Evolutionary conservation across 1,139 yeast species (phyloP).

Genomic region (Debaryomyces sp.): DNA sequence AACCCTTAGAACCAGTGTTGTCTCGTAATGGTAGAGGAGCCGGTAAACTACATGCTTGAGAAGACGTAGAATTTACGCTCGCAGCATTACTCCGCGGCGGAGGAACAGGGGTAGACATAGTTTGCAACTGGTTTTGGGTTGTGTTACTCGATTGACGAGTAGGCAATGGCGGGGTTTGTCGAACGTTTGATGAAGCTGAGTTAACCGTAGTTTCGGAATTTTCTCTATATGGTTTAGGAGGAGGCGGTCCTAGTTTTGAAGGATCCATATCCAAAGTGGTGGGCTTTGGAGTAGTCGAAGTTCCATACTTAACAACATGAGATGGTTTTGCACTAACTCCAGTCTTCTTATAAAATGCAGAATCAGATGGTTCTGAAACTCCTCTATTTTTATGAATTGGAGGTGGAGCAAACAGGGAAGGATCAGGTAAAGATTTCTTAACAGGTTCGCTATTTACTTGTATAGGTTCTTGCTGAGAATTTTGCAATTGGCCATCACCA

Average conservation of each 20-base stretch:
- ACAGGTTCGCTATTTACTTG: background rate
- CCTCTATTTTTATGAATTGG: conserved; percentile 35
- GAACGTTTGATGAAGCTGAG: background rate
- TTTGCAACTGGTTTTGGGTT: background rate
- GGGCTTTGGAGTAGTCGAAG: conserved; percentile 11
- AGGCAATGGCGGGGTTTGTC: background rate
- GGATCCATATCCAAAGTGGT: conserved; percentile 29
- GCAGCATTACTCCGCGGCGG: background rate
- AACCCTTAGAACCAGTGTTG: background rate
- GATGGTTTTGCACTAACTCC: background rate
- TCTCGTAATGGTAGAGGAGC: background rate
- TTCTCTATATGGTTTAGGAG: conserved; percentile 8
- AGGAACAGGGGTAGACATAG: background rate
- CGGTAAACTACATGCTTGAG: background rate
- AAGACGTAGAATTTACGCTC: background rate
- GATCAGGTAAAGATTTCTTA: conserved; percentile 24
- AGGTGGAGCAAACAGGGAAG: conserved; percentile 46
- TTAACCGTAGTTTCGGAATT: background rate
- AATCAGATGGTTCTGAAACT: conserved; percentile 1
- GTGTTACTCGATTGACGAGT: background rate
- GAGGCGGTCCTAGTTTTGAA: conserved; percentile 25
- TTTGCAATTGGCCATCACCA: background rate
- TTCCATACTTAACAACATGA: background rate
- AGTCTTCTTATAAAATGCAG: background rate
- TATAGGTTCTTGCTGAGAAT: background rate